Base-by-base conservation (phyloP, 257 asterid species). In the Solanum lycopersicoides region DNA sequence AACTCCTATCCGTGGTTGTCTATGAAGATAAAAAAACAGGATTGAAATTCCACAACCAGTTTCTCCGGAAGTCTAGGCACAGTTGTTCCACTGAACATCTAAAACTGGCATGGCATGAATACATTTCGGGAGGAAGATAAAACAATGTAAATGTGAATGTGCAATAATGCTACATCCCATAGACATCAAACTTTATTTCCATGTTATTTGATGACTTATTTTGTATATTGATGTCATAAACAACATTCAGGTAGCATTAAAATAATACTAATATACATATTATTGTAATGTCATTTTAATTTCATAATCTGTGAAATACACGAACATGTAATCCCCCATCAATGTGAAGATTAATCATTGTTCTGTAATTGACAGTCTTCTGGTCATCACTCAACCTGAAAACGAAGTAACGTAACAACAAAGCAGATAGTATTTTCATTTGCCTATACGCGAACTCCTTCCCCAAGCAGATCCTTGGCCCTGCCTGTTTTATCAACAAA, bases 381-480 rank as follows among this genome's bases (percentile, higher is more conserved):
- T 45, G 72, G 37, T 89, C 92, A 59, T 92, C 94, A 44, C 89
- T 89, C 44, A 93, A 66, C 90, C 5, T 16, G 90, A 94, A 93
- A 56, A 45, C 20, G 30, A 94, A 93, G 89, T 59, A 89, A 59
- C 84, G 84, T 83, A 93, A 60, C 71, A 92, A 86, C 86, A 92
- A 89, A 75, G 93, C 91, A 28, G 94, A 84, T 88, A 90, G 86
- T 82, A 93, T 92, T 88, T 94, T 94, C 96, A 93, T 93, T 88
- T 92, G 94, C 87, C 93, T 91, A 37, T 91, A 87, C 12, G 96
- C 94, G 69, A 92, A 92, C 59, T 93, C 94, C 91, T 90, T 93
- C 6, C 96, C 96, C 89, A 93, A 79, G 86, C 95, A 92, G 11
- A 93, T 89, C 75, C 94, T 84, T 0, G 95, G 96, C 3, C 96